phyloP scores from a whole-genome alignment of 2,329 filamentous ascomycete genomes.

The Celoporthe dispersa region DNA sequence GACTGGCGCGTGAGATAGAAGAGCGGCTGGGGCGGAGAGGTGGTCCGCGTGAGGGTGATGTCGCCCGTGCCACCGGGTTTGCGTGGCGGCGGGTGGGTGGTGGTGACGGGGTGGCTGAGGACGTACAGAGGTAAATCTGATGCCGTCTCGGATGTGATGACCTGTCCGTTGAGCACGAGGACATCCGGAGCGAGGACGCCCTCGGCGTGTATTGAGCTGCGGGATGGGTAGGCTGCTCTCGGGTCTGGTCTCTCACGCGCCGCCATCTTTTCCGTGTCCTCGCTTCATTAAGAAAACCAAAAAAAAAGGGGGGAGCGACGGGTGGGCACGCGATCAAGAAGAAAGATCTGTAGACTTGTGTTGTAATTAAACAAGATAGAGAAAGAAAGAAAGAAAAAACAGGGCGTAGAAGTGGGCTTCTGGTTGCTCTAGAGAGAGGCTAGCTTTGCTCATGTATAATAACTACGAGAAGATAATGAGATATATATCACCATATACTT shows the following conservation, averaged over 20 bases:
- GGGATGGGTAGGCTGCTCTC: neutral
- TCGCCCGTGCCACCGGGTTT: neutral
- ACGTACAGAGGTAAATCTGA: neutral
- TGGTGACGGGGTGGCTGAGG: slow-evolving; percentile 7
- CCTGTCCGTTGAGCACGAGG: neutral
- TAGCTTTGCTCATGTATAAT: neutral
- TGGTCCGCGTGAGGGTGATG: neutral
- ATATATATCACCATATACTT: neutral
- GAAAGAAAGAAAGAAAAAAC: neutral
- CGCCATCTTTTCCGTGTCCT: neutral
- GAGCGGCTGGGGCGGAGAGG: neutral
- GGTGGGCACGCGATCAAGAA: too few relatives aligned
- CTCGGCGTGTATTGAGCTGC: neutral
- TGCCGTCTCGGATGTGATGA: neutral
- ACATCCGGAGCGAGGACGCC: neutral
- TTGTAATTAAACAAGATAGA: too few relatives aligned
- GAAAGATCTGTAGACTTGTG: too few relatives aligned
- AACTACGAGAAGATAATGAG: neutral
- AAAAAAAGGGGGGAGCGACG: neutral
- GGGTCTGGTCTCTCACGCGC: neutral
- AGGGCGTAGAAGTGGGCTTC: too few relatives aligned
- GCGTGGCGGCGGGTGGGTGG: neutral
- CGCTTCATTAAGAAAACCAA: neutral
- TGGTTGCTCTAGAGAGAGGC: too few relatives aligned
- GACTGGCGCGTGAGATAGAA: neutral